Conservation (phyloP, 257 asterid species). For the Ilex asprella region DNA sequence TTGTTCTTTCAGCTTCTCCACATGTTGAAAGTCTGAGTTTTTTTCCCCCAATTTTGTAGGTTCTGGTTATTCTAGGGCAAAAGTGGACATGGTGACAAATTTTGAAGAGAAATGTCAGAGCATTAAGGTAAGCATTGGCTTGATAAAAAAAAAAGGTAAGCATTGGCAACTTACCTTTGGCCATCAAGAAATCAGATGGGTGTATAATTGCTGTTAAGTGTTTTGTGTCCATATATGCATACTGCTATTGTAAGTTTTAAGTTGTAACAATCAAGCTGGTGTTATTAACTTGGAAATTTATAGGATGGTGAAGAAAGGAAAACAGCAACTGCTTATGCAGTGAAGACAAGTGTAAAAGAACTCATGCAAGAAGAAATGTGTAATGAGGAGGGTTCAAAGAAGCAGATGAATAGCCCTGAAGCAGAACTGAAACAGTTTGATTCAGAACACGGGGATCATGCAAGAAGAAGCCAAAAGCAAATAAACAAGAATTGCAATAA, state of each 20-base stretch:
- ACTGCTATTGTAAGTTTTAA: no score
- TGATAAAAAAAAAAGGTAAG: no score
- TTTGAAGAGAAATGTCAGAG: conserved; percentile 20
- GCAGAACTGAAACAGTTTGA: conserved; percentile 20
- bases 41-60: conserved; percentile 19
- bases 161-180: neutral
- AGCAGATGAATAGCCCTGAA: conserved; percentile 28
- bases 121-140: conserved; percentile 32
- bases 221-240: no score
- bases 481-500: conserved; percentile 14
- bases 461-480: conserved; percentile 28
- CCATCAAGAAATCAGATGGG: no score
- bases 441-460: conserved; percentile 22
- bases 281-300: conserved; percentile 54
- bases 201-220: no score
- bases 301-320: conserved; percentile 48
- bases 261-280: conserved; percentile 13
- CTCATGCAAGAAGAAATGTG: conserved; percentile 92
- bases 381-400: conserved; percentile 34
- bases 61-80: conserved; percentile 27
- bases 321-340: conserved; percentile 23
- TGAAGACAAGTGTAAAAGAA: conserved; percentile 71
- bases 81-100: conserved; percentile 12
- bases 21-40: no score
- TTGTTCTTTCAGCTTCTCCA: no score